Evolutionary conservation across 2,329 filamentous ascomycete genomes (phyloP).

Genomic region (Xylogone sp.): DNA sequence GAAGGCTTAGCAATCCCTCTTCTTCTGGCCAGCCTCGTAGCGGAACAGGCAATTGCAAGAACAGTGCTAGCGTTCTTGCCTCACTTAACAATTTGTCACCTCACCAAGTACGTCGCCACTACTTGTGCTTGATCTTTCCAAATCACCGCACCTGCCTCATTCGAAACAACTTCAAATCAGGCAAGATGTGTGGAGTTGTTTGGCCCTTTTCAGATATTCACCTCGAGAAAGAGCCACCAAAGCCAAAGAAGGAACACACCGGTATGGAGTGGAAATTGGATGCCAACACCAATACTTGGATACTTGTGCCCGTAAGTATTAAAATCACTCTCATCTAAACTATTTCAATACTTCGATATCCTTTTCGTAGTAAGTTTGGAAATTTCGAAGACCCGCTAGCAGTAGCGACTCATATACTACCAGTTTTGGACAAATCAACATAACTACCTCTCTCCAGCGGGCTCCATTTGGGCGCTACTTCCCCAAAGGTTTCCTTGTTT

Average conservation of each 20-base stretch:
- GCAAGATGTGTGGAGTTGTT: not conserved
- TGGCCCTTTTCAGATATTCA: constrained; percentile 18
- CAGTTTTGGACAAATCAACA: not conserved
- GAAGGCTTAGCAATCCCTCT: no score
- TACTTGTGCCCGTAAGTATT: not conserved
- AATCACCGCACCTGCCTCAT: not conserved
- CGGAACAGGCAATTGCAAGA: no score
- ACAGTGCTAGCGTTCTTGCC: no score
- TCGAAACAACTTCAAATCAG: not conserved
- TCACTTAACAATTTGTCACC: no score
- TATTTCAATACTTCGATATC: no score
- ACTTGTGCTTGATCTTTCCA: not conserved
- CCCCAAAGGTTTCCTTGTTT: no score
- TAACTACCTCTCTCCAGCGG: no score
- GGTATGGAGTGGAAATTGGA: not conserved
- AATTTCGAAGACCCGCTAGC: not conserved
- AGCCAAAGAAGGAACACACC: constrained; percentile 10
- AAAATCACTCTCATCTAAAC: not conserved
- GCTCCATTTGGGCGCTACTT: no score
- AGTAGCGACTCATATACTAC: not conserved
- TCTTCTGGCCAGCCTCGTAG: no score
- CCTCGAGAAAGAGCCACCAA: constrained; percentile 16
- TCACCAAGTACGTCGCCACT: not conserved
- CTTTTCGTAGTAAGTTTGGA: not conserved
- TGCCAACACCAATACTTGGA: not conserved